Evolutionary conservation across 2,329 filamentous ascomycete species (phyloP), one percentile per base, ranked within the genome.

Genomic region (Epichloe gansuensis): DNA sequence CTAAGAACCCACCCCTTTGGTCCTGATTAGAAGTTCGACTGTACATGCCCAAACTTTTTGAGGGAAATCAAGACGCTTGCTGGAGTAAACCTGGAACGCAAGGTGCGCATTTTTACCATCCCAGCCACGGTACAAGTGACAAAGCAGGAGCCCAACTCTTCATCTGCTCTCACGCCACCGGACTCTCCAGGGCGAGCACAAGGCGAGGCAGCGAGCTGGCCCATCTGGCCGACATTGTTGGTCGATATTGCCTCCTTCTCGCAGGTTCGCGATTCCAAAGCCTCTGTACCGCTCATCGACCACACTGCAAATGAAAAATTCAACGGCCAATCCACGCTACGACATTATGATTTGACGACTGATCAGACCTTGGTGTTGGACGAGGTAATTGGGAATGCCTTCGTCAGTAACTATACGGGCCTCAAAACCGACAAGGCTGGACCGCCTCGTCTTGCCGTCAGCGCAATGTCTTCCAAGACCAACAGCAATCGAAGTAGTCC

Each of bases 351-450:
- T 2, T 73, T 96, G 23, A 79, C 76, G n/a, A 80, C 81, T 35
- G 83, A 88, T 56, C 82, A 88, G 62, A 81, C 83, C 3, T 76
- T 96, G 48, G 81, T 95, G n/a, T 72, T 97, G 5, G 91, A 97
- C 64, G 89, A 95, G 65, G 76, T 83, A 56, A 74, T 85, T 46
- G 76, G 79, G 17, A 78, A 82, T 48, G 69, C 69, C 13, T 82
- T 74, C 62, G 77, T 86, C 7, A 78, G 77, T 28, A 81, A 69
- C 11, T 75, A 73, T 60, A 68, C 62, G 5, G 64, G 62, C 28
- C 56, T 59, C 8, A 60, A 65, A 52, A 67, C 67, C 35, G 67
- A 66, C 45, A 72, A 70, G 54, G 59, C 64, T 2, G 63, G 72
- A 35, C 62, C 69, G 4, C 68, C 67, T 4, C 57, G 64, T 28